phyloP scores from a whole-genome alignment of 1,284 basidiomycete species.

The Leccinum subfulvum region DNA sequence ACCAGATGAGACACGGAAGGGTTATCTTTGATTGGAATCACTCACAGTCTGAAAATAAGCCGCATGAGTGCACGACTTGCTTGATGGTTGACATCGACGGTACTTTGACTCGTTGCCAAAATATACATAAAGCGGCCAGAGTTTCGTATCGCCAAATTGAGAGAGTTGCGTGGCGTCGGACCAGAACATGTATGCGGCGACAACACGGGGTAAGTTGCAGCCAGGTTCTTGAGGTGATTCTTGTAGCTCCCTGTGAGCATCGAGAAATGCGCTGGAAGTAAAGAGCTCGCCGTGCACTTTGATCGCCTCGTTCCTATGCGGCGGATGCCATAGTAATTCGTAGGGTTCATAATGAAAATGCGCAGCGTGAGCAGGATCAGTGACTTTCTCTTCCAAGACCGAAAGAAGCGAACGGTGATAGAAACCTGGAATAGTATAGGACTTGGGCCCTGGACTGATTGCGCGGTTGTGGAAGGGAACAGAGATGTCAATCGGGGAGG shows the following conservation, averaged over 20 bases:
- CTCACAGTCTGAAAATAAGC: slow-evolving; percentile 2
- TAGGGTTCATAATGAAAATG: slow-evolving; percentile 1
- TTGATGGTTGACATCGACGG: background rate
- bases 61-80: background rate
- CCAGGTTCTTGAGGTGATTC: background rate
- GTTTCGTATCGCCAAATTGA: background rate
- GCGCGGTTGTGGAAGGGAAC: background rate
- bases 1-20: background rate
- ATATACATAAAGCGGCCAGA: background rate
- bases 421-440: background rate
- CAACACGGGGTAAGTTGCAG: background rate
- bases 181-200: background rate
- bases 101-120: background rate
- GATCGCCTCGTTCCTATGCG: background rate
- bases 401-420: background rate
- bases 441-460: background rate
- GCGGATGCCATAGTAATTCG: background rate
- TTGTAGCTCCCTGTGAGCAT: background rate
- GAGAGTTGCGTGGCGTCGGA: background rate
- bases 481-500: background rate
- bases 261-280: background rate
- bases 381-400: background rate
- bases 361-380: background rate
- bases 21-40: background rate
- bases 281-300: background rate